Evolutionary conservation across 495 filamentous ascomycete genomes (phyloP).

Genomic region (Rostrohypoxylon terebratum): DNA sequence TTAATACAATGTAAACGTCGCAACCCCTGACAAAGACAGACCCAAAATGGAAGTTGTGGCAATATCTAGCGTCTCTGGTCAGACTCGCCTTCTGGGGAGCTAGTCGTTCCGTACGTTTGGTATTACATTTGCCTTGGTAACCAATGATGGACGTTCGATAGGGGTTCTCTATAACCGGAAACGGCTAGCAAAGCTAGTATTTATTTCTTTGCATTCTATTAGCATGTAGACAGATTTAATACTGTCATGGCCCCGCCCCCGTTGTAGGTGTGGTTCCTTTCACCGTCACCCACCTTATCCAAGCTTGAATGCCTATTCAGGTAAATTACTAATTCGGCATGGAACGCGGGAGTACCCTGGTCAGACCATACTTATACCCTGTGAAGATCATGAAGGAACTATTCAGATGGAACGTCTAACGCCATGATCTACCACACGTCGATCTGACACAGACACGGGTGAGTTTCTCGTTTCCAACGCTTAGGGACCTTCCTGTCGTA

Average conservation of each 20-base stretch:
- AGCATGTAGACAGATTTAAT: background rate
- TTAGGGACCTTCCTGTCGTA: conserved; percentile 24
- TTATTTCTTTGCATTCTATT: background rate
- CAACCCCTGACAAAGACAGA: conserved; percentile 28
- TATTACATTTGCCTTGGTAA: background rate
- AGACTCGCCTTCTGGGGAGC: conserved; percentile 4
- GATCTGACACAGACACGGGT: conserved; percentile 50
- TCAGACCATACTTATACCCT: conserved; percentile 33
- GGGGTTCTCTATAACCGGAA: conserved; percentile 9
- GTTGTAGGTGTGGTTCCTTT: background rate
- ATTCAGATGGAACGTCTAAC: conserved; percentile 55
- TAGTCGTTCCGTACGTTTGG: background rate
- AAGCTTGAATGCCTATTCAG: background rate
- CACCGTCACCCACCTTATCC: background rate
- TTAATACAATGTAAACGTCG: conserved; percentile 19
- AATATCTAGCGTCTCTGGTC: conserved; percentile 12
- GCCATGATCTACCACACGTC: conserved; percentile 54
- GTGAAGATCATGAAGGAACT: conserved; percentile 50
- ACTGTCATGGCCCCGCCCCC: background rate
- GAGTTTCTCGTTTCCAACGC: conserved; percentile 41
- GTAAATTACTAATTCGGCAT: conserved; percentile 1
- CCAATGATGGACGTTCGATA: background rate
- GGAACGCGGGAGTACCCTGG: background rate
- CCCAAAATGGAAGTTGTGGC: conserved; percentile 4
- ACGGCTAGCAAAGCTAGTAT: conserved; percentile 9